Conservation (phyloP, 2,329 filamentous ascomycete species). For the Microsporum ferrugineum region DNA sequence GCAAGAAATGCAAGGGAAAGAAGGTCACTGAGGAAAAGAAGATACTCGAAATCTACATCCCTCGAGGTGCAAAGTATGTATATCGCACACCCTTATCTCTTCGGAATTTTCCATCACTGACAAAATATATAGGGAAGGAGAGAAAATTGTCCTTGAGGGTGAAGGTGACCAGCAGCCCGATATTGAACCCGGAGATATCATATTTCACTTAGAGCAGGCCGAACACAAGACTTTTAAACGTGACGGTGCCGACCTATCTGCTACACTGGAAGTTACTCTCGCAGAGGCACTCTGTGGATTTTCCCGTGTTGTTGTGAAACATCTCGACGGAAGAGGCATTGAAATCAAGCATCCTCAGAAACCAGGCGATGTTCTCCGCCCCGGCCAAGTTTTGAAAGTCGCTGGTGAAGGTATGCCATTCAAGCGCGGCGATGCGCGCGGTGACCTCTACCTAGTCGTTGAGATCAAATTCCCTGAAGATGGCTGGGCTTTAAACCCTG, state of each 20-base stretch:
- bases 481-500: conserved; percentile 66
- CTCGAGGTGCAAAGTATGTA: conserved; percentile 59
- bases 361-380: conserved; percentile 68
- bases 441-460: conserved; percentile 77
- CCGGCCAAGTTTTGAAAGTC: conserved; percentile 76
- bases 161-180: conserved; percentile 90
- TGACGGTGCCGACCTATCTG: conserved; percentile 71
- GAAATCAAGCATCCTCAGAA: conserved; percentile 63
- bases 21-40: conserved; percentile 80
- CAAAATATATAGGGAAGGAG: conserved; percentile 46
- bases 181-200: conserved; percentile 80
- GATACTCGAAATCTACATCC: conserved; percentile 91
- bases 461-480: conserved; percentile 82
- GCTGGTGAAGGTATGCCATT: conserved; percentile 86
- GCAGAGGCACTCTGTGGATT: conserved; percentile 81
- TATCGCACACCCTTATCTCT: neutral
- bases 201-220: conserved; percentile 76
- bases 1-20: conserved; percentile 97
- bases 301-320: conserved; percentile 76
- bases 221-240: conserved; percentile 72
- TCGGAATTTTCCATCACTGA: conserved; percentile 1
- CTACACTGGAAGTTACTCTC: conserved; percentile 68
- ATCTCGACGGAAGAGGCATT: conserved; percentile 88
- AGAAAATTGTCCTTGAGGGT: conserved; percentile 79
- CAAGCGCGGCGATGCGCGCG: conserved; percentile 71